These are phyloP conservation scores for Mycena leptocephala DNA, from an alignment of 768 basidiomycete species.

Conservation along the genomic window DNA sequence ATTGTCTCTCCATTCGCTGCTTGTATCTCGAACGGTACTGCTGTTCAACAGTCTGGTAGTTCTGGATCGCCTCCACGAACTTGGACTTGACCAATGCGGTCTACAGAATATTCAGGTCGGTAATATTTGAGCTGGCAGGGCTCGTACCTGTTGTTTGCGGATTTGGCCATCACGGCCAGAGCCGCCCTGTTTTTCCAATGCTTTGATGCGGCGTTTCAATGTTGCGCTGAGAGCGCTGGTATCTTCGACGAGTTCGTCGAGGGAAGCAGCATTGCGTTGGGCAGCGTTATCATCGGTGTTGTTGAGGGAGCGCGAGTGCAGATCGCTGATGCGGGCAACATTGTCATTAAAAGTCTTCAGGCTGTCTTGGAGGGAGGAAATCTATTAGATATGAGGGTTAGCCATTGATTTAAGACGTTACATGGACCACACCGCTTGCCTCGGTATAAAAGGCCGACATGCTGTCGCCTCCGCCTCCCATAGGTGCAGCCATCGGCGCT, in stretches of 20 bases:
- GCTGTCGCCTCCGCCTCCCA: constrained; percentile 59
- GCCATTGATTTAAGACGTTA: not conserved
- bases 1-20: constrained; percentile 88
- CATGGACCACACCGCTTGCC: constrained; percentile 57
- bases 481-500: constrained; percentile 59
- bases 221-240: constrained; percentile 80
- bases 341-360: constrained; percentile 80
- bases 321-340: constrained; percentile 76
- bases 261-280: constrained; percentile 72
- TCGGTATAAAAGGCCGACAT: constrained; percentile 86
- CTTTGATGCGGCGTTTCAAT: constrained; percentile 83
- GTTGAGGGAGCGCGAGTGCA: constrained; percentile 84
- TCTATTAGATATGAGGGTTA: constrained; percentile 59
- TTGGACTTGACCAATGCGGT: constrained; percentile 79
- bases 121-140: not conserved
- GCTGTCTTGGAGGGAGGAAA: constrained; percentile 82
- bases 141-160: constrained; percentile 81
- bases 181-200: constrained; percentile 77
- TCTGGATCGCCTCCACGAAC: constrained; percentile 90
- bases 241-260: constrained; percentile 80
- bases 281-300: constrained; percentile 81
- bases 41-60: constrained; percentile 87
- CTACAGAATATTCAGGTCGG: constrained; percentile 47
- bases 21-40: constrained; percentile 86
- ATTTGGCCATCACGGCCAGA: constrained; percentile 81